Conservation (phyloP, 2,329 filamentous ascomycete genomes). For the Sporothrix curviconia region DNA sequence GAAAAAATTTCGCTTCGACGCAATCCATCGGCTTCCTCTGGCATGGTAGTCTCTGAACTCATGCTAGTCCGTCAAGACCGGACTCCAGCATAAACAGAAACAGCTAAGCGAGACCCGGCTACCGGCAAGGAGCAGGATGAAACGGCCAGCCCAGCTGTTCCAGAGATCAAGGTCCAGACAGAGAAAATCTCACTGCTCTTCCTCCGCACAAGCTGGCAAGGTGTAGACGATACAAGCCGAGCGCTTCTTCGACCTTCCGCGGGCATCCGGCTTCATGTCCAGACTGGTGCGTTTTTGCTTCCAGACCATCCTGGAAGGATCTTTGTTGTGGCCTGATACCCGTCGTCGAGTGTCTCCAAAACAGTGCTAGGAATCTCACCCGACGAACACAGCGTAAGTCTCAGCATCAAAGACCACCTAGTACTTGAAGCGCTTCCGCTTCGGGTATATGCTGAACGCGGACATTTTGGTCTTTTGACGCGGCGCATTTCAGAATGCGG, state of each 20-base stretch:
- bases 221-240: conserved; percentile 46
- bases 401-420: conserved; percentile 31
- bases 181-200: conserved; percentile 50
- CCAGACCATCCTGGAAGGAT: conserved; percentile 41
- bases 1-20: conserved; percentile 49
- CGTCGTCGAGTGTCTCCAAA: conserved; percentile 21
- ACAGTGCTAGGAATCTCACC: no score
- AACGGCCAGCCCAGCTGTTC: conserved; percentile 25
- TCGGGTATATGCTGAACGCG: conserved; percentile 57
- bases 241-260: conserved; percentile 35
- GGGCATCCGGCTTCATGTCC: conserved; percentile 33
- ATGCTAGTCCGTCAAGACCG: conserved; percentile 24
- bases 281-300: conserved; percentile 43
- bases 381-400: background rate
- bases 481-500: conserved; percentile 49
- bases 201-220: conserved; percentile 47
- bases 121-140: background rate
- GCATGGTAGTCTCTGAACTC: conserved; percentile 44
- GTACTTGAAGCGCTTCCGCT: conserved; percentile 50
- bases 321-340: conserved; percentile 31
- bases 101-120: conserved; percentile 6
- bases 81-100: conserved; percentile 10
- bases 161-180: conserved; percentile 38
- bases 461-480: conserved; percentile 60
- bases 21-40: conserved; percentile 51